Conservation (phyloP, 2,329 filamentous ascomycete genomes). For the Diplodia sapinea region DNA sequence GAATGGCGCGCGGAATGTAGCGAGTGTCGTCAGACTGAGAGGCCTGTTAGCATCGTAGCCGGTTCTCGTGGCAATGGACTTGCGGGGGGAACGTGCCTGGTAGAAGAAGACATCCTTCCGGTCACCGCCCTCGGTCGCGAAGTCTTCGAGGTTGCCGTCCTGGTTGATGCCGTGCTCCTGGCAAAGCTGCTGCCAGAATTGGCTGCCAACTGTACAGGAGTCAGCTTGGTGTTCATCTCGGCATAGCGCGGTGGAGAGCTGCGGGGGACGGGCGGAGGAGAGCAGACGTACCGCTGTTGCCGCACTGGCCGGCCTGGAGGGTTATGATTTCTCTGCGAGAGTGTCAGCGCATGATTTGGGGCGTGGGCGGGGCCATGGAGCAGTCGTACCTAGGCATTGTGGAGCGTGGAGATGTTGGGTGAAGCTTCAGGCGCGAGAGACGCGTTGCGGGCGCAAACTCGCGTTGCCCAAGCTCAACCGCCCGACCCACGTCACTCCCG, state of each 20-base stretch:
- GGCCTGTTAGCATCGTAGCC: slow-evolving; percentile 2
- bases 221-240: slow-evolving; percentile 8
- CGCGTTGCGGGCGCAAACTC: slow-evolving; percentile 27
- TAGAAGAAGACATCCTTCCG: slow-evolving; percentile 99
- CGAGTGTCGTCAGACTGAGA: slow-evolving; percentile 89
- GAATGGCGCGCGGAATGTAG: slow-evolving; percentile 94
- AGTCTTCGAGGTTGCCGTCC: slow-evolving; percentile 96
- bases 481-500: slow-evolving; percentile 21
- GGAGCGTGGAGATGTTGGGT: slow-evolving; percentile 32
- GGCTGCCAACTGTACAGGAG: slow-evolving; percentile 74
- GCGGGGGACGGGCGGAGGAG: slow-evolving; percentile 31
- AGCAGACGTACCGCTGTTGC: slow-evolving; percentile 86
- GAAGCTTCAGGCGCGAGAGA: slow-evolving; percentile 21
- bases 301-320: slow-evolving; percentile 97
- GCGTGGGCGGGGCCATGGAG: background rate
- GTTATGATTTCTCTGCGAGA: slow-evolving; percentile 91
- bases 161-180: slow-evolving; percentile 97
- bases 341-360: slow-evolving; percentile 3
- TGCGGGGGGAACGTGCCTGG: slow-evolving; percentile 55
- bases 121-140: slow-evolving; percentile 96
- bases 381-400: slow-evolving; percentile 47
- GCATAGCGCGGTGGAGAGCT: slow-evolving; percentile 16
- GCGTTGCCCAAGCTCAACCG: slow-evolving; percentile 13
- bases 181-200: slow-evolving; percentile 99
- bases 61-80: background rate